Percentiles rank a stretch among this genome's conserved stretches.
Evolutionary conservation across 371 early-diverging fungal genomes (phyloP).

Genomic region (Ordospora pajunii): DNA sequence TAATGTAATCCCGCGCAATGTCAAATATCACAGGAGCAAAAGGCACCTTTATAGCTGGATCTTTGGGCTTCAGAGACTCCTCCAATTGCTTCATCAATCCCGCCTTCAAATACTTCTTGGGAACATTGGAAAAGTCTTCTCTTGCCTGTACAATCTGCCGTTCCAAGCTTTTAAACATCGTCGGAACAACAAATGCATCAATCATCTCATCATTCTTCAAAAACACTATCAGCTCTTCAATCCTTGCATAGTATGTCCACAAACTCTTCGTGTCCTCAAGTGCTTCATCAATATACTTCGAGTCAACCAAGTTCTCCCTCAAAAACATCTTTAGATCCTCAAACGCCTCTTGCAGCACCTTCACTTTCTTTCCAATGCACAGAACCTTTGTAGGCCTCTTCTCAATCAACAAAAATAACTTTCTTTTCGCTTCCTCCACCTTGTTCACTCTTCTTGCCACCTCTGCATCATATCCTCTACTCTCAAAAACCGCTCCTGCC

Average conservation of each 20-base stretch:
- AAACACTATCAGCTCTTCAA: not conserved
- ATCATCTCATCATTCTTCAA: not conserved
- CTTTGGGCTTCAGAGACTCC: not conserved
- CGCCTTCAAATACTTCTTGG: not conserved
- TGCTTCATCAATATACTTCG: conserved; percentile 13
- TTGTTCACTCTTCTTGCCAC: not conserved
- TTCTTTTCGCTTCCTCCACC: not conserved
- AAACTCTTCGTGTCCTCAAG: not conserved
- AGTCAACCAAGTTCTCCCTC: conserved; percentile 38
- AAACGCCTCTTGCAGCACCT: not conserved
- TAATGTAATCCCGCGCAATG: conserved; percentile 49
- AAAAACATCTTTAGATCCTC: conserved; percentile 9
- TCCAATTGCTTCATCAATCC: not conserved
- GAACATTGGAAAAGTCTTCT: not conserved
- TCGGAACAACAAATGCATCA: not conserved
- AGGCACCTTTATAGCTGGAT: conserved; percentile 17
- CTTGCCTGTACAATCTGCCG: not conserved
- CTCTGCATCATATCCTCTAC: conserved; percentile 21
- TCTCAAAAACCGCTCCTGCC: not conserved
- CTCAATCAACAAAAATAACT: not conserved
- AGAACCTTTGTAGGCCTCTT: not conserved
- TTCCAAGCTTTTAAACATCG: not conserved
- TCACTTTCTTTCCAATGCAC: not conserved
- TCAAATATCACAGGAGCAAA: conserved; percentile 52
- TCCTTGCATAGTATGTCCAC: not conserved